These are phyloP conservation scores for Ophiobolus disseminans DNA, from an alignment of 2,329 filamentous ascomycete genomes.

Conservation along the genomic window DNA sequence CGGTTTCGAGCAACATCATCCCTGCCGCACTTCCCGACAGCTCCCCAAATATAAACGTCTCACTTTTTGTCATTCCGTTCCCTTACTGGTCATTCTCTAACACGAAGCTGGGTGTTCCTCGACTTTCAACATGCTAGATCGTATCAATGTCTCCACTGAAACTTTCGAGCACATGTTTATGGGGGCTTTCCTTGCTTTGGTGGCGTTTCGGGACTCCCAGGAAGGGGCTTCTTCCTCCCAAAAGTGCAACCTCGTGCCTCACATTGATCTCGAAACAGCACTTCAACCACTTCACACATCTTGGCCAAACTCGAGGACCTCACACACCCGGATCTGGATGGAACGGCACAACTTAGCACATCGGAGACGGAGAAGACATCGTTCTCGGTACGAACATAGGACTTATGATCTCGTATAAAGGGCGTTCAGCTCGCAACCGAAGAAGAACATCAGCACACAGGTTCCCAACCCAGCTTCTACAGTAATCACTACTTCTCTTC, in stretches of 20 bases:
- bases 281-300: conserved; percentile 24
- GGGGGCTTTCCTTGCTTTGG: conserved; percentile 30
- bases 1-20: conserved; percentile 5
- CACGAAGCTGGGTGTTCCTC: conserved; percentile 8
- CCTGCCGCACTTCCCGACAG: conserved; percentile 1
- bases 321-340: conserved; percentile 19
- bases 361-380: neutral
- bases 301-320: conserved; percentile 40
- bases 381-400: neutral
- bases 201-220: conserved; percentile 30
- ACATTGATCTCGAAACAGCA: conserved; percentile 22
- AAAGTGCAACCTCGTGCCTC: conserved; percentile 21
- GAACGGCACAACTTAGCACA: conserved; percentile 13
- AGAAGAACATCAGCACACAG: conserved; percentile 43
- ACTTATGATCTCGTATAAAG: conserved; percentile 37
- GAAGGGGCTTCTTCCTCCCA: conserved; percentile 13
- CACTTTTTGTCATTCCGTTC: conserved; percentile 8
- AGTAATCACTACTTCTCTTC: conserved; percentile 43
- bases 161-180: conserved; percentile 12
- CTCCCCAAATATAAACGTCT: conserved; percentile 19
- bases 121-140: no score
- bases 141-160: no score
- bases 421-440: conserved; percentile 18
- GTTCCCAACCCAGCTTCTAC: conserved; percentile 44
- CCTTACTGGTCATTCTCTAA: conserved; percentile 11